A percentile compares a stretch with the other conserved stretches of the same genome.
phyloP scores from a whole-genome alignment of 108 stramenopile genomes.

The Nannochloropsis salina region DNA sequence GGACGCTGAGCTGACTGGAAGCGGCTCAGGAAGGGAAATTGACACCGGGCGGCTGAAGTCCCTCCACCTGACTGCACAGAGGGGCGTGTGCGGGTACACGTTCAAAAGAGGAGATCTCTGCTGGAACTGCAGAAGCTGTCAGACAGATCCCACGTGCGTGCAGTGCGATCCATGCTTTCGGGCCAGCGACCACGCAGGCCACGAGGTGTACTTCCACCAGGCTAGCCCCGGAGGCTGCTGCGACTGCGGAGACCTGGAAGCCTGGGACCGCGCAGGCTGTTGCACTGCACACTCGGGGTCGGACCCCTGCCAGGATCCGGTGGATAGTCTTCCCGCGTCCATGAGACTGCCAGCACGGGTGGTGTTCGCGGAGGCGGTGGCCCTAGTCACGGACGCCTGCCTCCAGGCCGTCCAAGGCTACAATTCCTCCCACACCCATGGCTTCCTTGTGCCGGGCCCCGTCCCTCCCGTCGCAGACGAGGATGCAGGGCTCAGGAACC shows the following conservation, averaged over 20 bases:
- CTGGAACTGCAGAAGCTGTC: constrained; percentile 95
- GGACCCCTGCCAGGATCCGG: constrained; percentile 48
- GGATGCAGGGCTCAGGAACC: too few relatives aligned
- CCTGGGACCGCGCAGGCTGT: constrained; percentile 83
- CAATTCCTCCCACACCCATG: not conserved
- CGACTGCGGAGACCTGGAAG: constrained; percentile 97
- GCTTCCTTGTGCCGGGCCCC: not conserved
- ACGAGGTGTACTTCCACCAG: constrained; percentile 95
- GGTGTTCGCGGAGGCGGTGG: constrained; percentile 29
- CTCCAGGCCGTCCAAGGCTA: not conserved
- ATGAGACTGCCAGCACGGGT: not conserved
- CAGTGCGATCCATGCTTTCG: constrained; percentile 91
- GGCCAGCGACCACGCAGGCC: constrained; percentile 76
- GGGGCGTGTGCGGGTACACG: constrained; percentile 74
- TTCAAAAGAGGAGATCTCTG: constrained; percentile 91
- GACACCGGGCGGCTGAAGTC: not conserved
- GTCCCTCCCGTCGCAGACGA: not conserved
- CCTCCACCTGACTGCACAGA: not conserved
- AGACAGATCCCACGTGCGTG: constrained; percentile 89
- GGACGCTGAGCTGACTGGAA: not conserved
- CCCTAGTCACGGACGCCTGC: constrained; percentile 35
- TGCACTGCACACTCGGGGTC: constrained; percentile 63
- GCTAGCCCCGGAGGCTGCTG: constrained; percentile 95
- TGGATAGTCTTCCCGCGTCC: not conserved
- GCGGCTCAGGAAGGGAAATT: not conserved